Evolutionary conservation across 768 basidiomycete genomes (phyloP).

Genomic region (Rhodosporidiobolus odoratus): DNA sequence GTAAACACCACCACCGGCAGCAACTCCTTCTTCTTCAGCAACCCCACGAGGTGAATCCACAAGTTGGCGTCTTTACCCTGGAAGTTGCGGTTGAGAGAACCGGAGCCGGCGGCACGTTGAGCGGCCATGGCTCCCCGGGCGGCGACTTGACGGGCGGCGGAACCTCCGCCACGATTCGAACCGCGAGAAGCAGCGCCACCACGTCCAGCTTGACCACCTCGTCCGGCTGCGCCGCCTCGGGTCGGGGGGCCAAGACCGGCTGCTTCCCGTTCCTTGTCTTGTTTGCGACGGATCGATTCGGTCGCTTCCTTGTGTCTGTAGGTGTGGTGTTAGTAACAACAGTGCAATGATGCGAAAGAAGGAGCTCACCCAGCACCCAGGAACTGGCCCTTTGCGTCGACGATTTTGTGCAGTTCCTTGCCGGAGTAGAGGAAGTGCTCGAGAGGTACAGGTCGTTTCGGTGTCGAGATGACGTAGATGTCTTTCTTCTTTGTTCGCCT

Average conservation of each 20-base stretch:
- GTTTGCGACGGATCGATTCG: conserved; percentile 82
- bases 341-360: background rate
- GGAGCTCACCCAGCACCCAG: conserved; percentile 62
- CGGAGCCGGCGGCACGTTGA: conserved; percentile 9
- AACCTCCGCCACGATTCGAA: conserved; percentile 43
- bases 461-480: conserved; percentile 96
- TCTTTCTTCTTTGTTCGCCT: conserved; percentile 99
- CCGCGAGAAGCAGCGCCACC: conserved; percentile 32
- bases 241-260: conserved; percentile 76
- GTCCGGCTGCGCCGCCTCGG: conserved; percentile 42
- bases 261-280: conserved; percentile 96
- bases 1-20: conserved; percentile 96
- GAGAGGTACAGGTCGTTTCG: conserved; percentile 89
- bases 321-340: conserved; percentile 44
- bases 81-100: conserved; percentile 53
- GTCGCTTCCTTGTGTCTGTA: conserved; percentile 80
- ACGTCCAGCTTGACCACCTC: conserved; percentile 54
- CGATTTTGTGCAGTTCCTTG: conserved; percentile 86
- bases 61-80: conserved; percentile 68
- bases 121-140: conserved; percentile 25
- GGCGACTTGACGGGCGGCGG: conserved; percentile 21
- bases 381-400: conserved; percentile 73
- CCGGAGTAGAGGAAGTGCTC: conserved; percentile 96
- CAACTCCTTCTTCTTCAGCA: conserved; percentile 75
- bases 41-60: conserved; percentile 80